Evolutionary conservation across 352 stramenopile species (phyloP), one percentile per base, ranked within the genome.

Genomic region (Phytophthora sp.): DNA sequence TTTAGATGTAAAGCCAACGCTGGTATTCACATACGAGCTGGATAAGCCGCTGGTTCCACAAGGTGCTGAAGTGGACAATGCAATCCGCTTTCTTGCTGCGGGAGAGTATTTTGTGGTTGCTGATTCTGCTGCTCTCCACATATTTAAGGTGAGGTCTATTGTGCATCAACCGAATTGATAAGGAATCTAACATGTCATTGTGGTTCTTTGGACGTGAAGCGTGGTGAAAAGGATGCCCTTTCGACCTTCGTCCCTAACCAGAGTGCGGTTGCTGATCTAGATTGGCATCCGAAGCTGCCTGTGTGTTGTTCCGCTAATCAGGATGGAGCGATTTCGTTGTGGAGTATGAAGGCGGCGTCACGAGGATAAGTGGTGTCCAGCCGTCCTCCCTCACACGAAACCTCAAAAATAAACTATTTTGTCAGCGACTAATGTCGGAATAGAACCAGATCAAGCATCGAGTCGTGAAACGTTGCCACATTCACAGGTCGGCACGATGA

Each of bases 401-500:
- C 24, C 17, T 64, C 46, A 30, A 68, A 72, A 69, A 72, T 72
- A 72, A 71, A 66, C 64, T 61, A 65, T 72, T 64, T 58, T 72
- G 27, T 41, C 61, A 45, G 26, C 7, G 37, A 17, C 44, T 32
- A 12, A 15, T 46, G 56, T 49, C 30, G 62, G 46, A 67, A 50
- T 67, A 45, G 56, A 28, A 51, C 39, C 15, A 15, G 45, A 62
- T 55, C 43, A 28, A 65, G 38, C 23, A 37, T 35, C 17, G 18
- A 42, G 13, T 13, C 20, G 31, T 48, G 23, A 12, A 26, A 13
- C n/a, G 15, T 44, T 23, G 26, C 31, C 17, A 15, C 44, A 58
- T 18, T 17, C 45, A 46, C 23, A 56, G 50, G 28, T 15, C 24
- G 30, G 30, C 28, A 23, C 35, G 26, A 94, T 94, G 82, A 94